A percentile compares a stretch with the other conserved stretches of the same genome.
phyloP scores from a whole-genome alignment of 2,329 filamentous ascomycete genomes.

The Fragosphaeria purpurea region DNA sequence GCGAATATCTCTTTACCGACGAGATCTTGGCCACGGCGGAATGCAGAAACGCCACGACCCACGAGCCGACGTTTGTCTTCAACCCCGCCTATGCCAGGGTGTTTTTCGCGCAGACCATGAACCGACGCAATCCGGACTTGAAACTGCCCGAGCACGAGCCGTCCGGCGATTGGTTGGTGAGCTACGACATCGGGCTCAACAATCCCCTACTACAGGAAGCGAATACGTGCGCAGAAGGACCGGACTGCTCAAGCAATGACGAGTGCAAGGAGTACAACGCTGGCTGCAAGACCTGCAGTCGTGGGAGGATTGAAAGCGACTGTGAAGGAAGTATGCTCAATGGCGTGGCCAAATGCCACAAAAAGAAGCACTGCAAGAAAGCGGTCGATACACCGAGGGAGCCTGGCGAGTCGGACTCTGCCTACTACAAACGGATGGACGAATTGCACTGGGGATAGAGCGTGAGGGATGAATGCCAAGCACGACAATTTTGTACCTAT shows the following conservation, averaged over 20 bases:
- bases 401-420: background rate
- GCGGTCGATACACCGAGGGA: background rate
- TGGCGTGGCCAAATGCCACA: background rate
- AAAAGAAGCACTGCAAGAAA: background rate
- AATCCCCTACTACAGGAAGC: no score
- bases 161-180: background rate
- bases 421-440: background rate
- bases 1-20: background rate
- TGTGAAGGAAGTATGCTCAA: background rate
- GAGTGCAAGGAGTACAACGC: background rate
- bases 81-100: slow-evolving; percentile 1
- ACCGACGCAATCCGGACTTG: background rate
- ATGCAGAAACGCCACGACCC: background rate
- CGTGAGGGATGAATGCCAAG: no score
- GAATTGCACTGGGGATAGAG: background rate
- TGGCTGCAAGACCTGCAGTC: background rate
- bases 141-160: slow-evolving; percentile 1
- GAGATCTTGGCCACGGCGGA: background rate
- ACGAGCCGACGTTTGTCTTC: background rate
- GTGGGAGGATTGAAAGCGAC: background rate
- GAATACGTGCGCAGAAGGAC: background rate
- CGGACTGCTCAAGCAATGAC: background rate
- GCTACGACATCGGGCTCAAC: background rate
- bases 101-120: slow-evolving; percentile 2
- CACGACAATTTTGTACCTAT: no score